Evolutionary conservation across 306 rosid species (phyloP).

Genomic region (Castanospermum australe): DNA sequence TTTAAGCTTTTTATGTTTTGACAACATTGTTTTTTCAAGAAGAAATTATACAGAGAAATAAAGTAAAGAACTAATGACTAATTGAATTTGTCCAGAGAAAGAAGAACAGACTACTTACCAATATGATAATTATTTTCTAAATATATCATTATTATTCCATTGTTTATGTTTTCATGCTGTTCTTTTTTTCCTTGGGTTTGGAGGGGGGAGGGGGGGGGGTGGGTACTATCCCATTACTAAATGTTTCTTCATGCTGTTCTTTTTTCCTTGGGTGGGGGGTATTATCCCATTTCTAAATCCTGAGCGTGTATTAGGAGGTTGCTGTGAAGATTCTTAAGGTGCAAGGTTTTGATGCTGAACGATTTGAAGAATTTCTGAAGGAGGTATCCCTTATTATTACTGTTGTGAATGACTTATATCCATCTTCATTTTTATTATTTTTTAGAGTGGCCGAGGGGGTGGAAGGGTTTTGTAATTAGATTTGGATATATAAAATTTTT

Average conservation of each 20-base stretch:
- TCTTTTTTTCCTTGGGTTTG: neutral
- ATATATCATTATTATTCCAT: neutral
- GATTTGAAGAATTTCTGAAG: slow-evolving; percentile 70
- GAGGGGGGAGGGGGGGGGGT: too few species aligned
- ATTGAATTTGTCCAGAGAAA: neutral
- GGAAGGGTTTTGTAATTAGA: slow-evolving; percentile 1
- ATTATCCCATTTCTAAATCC: slow-evolving; percentile 15
- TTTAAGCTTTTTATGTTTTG: neutral
- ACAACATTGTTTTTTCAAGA: neutral
- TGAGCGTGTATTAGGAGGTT: slow-evolving; percentile 65
- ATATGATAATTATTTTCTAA: neutral
- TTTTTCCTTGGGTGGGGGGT: neutral
- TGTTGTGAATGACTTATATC: neutral
- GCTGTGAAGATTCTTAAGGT: slow-evolving; percentile 94
- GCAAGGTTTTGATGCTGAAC: slow-evolving; percentile 75
- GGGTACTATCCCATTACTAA: slow-evolving; percentile 3
- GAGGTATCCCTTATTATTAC: slow-evolving; percentile 56
- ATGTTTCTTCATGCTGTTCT: slow-evolving; percentile 24
- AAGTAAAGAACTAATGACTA: neutral
- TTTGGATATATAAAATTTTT: neutral
- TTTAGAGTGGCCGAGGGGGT: neutral
- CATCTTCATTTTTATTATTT: neutral
- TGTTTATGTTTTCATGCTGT: slow-evolving; percentile 18
- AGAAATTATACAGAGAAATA: neutral
- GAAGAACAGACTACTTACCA: neutral